Evolutionary conservation across 129 eudicot species (phyloP), one percentile per base, ranked within the genome.

Genomic region (Silybum marianum): DNA sequence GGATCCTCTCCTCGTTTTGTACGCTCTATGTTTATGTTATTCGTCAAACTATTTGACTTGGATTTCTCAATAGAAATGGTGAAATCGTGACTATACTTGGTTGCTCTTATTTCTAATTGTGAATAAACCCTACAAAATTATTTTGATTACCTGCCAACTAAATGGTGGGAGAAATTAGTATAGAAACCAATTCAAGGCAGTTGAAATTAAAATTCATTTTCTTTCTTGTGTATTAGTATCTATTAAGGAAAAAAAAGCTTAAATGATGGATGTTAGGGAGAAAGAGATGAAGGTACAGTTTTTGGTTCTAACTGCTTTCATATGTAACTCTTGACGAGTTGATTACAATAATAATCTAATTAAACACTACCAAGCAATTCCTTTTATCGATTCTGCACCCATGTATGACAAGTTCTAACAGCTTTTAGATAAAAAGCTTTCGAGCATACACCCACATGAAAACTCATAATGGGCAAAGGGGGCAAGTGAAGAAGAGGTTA

Each of bases 1-100:
- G 97, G 94, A 40, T 86, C 90, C 1, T 86, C 87, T 82, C 86
- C 88, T 87, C 74, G 9, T 60, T 84, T 84, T 88, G 97, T 91
- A 86, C 38, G 83, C 62, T 28, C 72, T n/a, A 24, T 22, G 6
- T 54, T 62, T 46, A 63, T 66, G 26, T 66, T 75, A 23, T 71
- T 68, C 36, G 21, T 75, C 2, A 34, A 65, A 3, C 40, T 14
- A 10, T 28, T 68, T 8, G 2, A 38, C 5, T 63, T 66, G 9
- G 9, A 39, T 68, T 25, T 18, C 60, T 36, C 63, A 21, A 7
- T 51, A 23, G 76, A 22, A 72, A 40, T 74, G 42, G 24, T 74
- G 76, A 22, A 72, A 72, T 74, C 42, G 24, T 74, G 2, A 22
- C 26, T 63, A 8, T 63, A 48, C 67, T 74, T 25, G 40, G 42